A percentile compares a stretch with the other conserved stretches of the same genome.
Evolutionary conservation across 768 basidiomycete species (phyloP).

Genomic region (Xerocomellus chrysenteron): DNA sequence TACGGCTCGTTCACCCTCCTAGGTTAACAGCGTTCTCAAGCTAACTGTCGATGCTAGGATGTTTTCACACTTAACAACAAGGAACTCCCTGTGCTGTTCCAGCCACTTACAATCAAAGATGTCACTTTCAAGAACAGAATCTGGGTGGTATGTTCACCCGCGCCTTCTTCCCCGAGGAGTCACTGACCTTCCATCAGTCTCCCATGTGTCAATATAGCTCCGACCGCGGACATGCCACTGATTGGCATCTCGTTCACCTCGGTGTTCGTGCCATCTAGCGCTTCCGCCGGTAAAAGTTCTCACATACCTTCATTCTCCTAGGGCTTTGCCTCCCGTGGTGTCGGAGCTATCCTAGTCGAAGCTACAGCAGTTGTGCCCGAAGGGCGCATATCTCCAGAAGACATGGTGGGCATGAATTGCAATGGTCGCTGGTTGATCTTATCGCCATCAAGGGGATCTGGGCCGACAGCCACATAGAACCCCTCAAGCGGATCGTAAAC

Average conservation of each 20-base stretch:
- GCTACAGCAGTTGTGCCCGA: conserved; percentile 74
- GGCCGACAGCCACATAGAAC: conserved; percentile 72
- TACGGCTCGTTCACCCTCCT: conserved; percentile 11
- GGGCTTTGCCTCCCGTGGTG: conserved; percentile 70
- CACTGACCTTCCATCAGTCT: conserved; percentile 37
- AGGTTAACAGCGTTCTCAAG: background rate
- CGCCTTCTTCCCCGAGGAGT: background rate
- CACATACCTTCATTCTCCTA: conserved; percentile 17
- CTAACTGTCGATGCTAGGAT: conserved; percentile 18
- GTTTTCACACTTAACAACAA: conserved; percentile 49
- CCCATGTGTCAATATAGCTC: conserved; percentile 86
- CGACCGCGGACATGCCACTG: conserved; percentile 71
- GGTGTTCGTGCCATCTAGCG: conserved; percentile 40
- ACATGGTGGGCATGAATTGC: conserved; percentile 47
- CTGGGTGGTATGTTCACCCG: conserved; percentile 46
- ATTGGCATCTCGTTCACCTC: conserved; percentile 82
- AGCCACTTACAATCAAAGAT: conserved; percentile 59
- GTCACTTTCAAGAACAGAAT: conserved; percentile 74
- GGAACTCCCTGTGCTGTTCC: conserved; percentile 58
- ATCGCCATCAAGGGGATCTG: conserved; percentile 54
- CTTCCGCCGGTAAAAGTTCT: background rate
- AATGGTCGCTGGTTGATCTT: background rate
- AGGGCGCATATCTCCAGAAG: conserved; percentile 75
- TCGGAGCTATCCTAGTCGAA: conserved; percentile 69
- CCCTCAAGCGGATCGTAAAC: conserved; percentile 67